Base-by-base conservation (phyloP, 495 filamentous ascomycete genomes). In the Opeltia flavorubescens region DNA sequence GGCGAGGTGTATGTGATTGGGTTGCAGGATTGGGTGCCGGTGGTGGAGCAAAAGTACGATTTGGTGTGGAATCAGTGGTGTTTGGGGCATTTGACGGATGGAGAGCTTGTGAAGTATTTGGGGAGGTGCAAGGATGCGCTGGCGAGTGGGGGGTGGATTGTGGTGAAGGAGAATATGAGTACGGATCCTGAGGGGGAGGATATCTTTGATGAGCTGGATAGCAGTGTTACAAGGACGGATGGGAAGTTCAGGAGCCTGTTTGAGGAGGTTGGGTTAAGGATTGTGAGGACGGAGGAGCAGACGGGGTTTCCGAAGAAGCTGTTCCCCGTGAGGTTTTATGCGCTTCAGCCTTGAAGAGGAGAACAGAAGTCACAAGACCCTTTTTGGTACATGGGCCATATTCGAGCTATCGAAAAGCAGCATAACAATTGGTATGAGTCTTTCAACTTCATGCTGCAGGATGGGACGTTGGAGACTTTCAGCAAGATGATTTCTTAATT, bases 101-200 rank as follows among this genome's bases (percentile, higher is more conserved):
- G 55, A 30, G 78, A 94, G 62, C 59, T 95, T 18, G 73, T 78
- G 18, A 68, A 59, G 12, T 94, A 81, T 49, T 62, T 95, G 8
- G 47, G 62, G 50, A 67, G 81, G 30, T 85, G 85, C 55, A 70
- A 65, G 31, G 52, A 55, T 0, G 74, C 67, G 0, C 49, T 93
- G 42, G 69, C 63, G 8, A 57, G 53, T 46, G 24, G 63, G 42
- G 66, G 83, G 40, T 59, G 68, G 46, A 76, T 95, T 25, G 77
- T 94, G 4, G 64, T 95, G 20, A 95, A 95, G 66, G 89, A 95
- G 71, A 94, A 95, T 58, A 56, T 84, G 55, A 83, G 74, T 26
- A 48, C 33, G 6, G 17, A 26, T 17, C 3, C 2, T 1, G 33
- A 48, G 2, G 42, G 42, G 4, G 25, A 47, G 12, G 87, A 95